Evolutionary conservation across 805 yeast genomes (phyloP).

Genomic region (Pichia phayaonensis): DNA sequence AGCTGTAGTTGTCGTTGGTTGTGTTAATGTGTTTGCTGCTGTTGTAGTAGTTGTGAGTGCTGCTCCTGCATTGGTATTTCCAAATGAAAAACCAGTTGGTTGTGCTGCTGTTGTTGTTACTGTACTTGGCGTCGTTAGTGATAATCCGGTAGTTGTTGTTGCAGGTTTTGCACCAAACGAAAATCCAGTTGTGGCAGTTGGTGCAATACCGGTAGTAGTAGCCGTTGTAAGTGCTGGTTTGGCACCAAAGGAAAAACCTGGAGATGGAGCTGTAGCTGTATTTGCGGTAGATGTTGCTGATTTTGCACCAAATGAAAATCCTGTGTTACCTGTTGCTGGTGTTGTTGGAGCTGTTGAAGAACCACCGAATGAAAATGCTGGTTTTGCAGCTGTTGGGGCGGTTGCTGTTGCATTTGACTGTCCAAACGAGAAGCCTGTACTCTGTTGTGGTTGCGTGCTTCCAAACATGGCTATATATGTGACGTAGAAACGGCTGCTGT

Average conservation of each 20-base stretch:
- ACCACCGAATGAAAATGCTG: slow-evolving; percentile 11
- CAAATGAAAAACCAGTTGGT: slow-evolving; percentile 8
- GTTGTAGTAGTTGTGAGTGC: slow-evolving; percentile 12
- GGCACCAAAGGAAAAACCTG: slow-evolving; percentile 9
- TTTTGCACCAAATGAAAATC: slow-evolving; percentile 8
- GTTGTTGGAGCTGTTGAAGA: slow-evolving; percentile 1
- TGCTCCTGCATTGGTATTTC: slow-evolving; percentile 7
- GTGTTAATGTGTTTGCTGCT: slow-evolving; percentile 8
- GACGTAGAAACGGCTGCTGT: too few relatives aligned
- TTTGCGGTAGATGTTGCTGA: slow-evolving; percentile 11
- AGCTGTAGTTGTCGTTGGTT: not conserved
- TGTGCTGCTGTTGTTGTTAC: slow-evolving; percentile 9
- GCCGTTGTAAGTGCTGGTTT: slow-evolving; percentile 3
- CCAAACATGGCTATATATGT: slow-evolving; percentile 2
- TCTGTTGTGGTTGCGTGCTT: not conserved
- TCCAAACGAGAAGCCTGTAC: slow-evolving; percentile 15
- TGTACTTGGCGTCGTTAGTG: slow-evolving; percentile 9
- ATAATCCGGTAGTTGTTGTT: slow-evolving; percentile 5
- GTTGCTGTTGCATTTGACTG: not conserved
- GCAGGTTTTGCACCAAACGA: slow-evolving; percentile 8
- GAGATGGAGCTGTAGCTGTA: not conserved
- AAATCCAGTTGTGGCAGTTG: slow-evolving; percentile 3
- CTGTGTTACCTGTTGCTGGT: not conserved
- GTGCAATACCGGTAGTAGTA: slow-evolving; percentile 2
- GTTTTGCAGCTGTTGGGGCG: slow-evolving; percentile 1